Percentiles rank a stretch among this genome's conserved stretches.
phyloP scores from a whole-genome alignment of 768 basidiomycete species.

The Tylopilus subfusipes region DNA sequence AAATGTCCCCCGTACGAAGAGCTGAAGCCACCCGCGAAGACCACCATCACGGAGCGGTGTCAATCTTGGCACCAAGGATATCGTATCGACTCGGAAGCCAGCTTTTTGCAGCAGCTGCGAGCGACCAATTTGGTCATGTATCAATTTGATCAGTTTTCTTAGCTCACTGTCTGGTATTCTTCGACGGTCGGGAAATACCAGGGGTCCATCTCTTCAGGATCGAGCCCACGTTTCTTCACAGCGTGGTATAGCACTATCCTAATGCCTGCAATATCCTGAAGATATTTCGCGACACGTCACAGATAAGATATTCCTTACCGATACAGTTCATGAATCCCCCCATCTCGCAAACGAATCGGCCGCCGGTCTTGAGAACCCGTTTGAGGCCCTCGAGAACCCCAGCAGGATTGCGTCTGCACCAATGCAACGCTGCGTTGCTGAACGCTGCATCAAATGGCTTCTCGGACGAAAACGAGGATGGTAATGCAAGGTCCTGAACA shows the following conservation, averaged over 20 bases:
- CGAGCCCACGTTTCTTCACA: constrained; percentile 48
- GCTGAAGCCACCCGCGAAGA: constrained; percentile 61
- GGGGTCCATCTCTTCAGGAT: constrained; percentile 64
- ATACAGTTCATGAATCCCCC: constrained; percentile 72
- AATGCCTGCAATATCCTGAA: constrained; percentile 45
- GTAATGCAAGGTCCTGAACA: constrained; percentile 44
- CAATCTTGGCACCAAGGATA: constrained; percentile 53
- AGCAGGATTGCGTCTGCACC: constrained; percentile 74
- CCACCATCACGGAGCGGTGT: constrained; percentile 49
- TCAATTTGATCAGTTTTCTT: not conserved
- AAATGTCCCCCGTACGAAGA: constrained; percentile 63
- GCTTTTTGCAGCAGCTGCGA: constrained; percentile 51
- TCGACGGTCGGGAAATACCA: constrained; percentile 81
- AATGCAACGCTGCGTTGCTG: constrained; percentile 77
- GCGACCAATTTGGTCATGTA: not conserved
- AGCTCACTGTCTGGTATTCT: constrained; percentile 56
- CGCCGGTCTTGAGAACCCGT: constrained; percentile 62
- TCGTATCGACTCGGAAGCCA: constrained; percentile 54
- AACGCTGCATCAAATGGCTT: constrained; percentile 70
- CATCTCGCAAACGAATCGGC: constrained; percentile 73
- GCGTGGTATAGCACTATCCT: constrained; percentile 54
- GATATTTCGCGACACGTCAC: not conserved
- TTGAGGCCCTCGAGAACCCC: constrained; percentile 62
- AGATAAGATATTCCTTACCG: constrained; percentile 37
- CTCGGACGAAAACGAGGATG: constrained; percentile 26